Evolutionary conservation across 2,329 filamentous ascomycete genomes (phyloP).

Genomic region (Alternaria triticina): DNA sequence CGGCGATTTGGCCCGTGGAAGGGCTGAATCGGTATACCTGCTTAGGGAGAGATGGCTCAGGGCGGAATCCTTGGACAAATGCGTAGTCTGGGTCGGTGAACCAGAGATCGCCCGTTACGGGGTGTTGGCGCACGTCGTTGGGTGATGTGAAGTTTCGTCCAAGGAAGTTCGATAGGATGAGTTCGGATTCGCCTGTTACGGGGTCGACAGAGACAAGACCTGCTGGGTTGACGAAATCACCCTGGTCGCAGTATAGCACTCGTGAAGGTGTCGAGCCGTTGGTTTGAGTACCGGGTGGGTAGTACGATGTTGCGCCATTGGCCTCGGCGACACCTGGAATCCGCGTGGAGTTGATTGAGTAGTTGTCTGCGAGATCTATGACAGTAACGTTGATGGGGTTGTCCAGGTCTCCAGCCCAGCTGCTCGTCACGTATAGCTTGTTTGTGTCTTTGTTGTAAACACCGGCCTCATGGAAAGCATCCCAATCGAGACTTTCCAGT

Average conservation of each 20-base stretch:
- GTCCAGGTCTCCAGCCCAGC: conserved; percentile 37
- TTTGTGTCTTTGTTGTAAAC: conserved; percentile 45
- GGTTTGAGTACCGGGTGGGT: conserved; percentile 34
- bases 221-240: conserved; percentile 49
- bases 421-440: conserved; percentile 52
- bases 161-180: conserved; percentile 56
- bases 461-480: conserved; percentile 51
- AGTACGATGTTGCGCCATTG: conserved; percentile 46
- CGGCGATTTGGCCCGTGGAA: conserved; percentile 48
- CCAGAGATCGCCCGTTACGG: conserved; percentile 55
- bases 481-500: conserved; percentile 36
- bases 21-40: conserved; percentile 54
- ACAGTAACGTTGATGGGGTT: conserved; percentile 47
- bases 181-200: conserved; percentile 50
- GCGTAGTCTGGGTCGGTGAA: conserved; percentile 56
- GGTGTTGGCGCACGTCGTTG: conserved; percentile 53
- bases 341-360: conserved; percentile 46
- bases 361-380: conserved; percentile 50
- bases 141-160: conserved; percentile 55
- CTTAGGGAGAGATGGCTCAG: conserved; percentile 38
- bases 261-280: conserved; percentile 32
- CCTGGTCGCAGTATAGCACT: conserved; percentile 46
- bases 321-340: conserved; percentile 48
- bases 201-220: conserved; percentile 55
- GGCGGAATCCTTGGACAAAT: conserved; percentile 40